These are phyloP conservation scores for Alternaria sp. DNA, from an alignment of 2,329 filamentous ascomycete species.

Conservation along the genomic window DNA sequence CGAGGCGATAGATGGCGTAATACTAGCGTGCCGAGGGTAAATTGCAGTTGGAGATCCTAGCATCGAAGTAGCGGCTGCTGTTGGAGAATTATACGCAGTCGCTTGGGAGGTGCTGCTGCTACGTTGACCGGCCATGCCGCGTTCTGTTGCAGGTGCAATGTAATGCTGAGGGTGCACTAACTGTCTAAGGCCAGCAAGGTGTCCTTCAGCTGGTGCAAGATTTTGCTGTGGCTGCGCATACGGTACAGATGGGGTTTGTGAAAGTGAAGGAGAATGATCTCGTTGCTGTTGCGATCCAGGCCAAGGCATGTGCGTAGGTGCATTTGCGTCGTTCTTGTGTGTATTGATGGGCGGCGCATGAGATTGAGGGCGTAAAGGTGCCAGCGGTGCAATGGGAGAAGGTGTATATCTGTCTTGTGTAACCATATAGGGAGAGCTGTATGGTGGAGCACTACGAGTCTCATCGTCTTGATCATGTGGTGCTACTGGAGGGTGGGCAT, in stretches of 20 bases:
- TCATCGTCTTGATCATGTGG: conserved; percentile 1
- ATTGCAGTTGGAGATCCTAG: background rate
- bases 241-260: background rate
- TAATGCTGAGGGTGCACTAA: background rate
- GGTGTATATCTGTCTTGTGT: conserved; percentile 5
- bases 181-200: background rate
- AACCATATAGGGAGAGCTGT: conserved; percentile 4
- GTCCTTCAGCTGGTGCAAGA: background rate
- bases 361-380: conserved; percentile 13
- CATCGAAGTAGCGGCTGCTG: background rate
- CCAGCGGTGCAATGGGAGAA: conserved; percentile 21
- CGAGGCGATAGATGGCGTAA: conserved; percentile 22
- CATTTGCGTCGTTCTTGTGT: background rate
- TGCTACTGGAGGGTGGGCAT: background rate
- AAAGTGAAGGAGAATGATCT: background rate
- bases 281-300: conserved; percentile 7
- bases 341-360: background rate
- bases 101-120: conserved; percentile 1
- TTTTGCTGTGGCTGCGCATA: conserved; percentile 2
- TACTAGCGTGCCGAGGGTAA: conserved; percentile 11
- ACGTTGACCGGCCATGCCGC: background rate
- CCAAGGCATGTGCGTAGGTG: conserved; percentile 8
- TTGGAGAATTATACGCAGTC: background rate
- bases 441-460: background rate
- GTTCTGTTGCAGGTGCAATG: background rate